phyloP scores from a whole-genome alignment of 495 filamentous ascomycete genomes.

The Barbatosphaeria neglecta region DNA sequence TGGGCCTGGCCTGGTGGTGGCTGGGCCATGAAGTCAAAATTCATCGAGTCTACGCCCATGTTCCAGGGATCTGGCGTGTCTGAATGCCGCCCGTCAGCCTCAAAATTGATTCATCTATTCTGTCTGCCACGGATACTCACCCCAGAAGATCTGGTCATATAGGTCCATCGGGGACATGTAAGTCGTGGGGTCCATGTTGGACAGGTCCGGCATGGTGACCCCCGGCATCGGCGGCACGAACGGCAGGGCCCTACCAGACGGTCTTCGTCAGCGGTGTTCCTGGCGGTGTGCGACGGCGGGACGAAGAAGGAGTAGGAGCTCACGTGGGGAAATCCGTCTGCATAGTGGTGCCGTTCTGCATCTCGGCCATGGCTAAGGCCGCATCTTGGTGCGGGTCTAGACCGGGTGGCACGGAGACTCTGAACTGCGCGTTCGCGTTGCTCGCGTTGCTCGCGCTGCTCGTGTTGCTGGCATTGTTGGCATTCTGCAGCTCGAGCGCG shows the following conservation, averaged over 20 bases:
- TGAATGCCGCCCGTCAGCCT: constrained; percentile 7
- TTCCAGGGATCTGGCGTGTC: constrained; percentile 40
- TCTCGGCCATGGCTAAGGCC: constrained; percentile 42
- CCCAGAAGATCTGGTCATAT: constrained; percentile 49
- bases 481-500: constrained; percentile 4
- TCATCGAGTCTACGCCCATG: constrained; percentile 33
- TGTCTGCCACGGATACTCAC: no score
- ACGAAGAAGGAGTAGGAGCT: not conserved
- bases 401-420: constrained; percentile 11
- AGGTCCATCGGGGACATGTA: constrained; percentile 46
- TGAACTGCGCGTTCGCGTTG: constrained; percentile 5
- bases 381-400: constrained; percentile 42
- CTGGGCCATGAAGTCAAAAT: constrained; percentile 39
- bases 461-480: no score
- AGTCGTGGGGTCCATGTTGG: constrained; percentile 27
- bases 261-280: not conserved
- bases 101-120: not conserved
- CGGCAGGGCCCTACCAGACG: constrained; percentile 2
- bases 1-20: constrained; percentile 36
- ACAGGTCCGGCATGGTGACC: constrained; percentile 18
- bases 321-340: constrained; percentile 20
- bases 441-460: no score
- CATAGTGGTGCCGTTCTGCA: constrained; percentile 34
- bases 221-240: not conserved
- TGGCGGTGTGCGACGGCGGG: no score